A percentile compares a stretch with the other conserved stretches of the same genome.
These are phyloP conservation scores for Monilinia fructicola DNA, from an alignment of 2,329 filamentous ascomycete genomes.

Conservation along the genomic window DNA sequence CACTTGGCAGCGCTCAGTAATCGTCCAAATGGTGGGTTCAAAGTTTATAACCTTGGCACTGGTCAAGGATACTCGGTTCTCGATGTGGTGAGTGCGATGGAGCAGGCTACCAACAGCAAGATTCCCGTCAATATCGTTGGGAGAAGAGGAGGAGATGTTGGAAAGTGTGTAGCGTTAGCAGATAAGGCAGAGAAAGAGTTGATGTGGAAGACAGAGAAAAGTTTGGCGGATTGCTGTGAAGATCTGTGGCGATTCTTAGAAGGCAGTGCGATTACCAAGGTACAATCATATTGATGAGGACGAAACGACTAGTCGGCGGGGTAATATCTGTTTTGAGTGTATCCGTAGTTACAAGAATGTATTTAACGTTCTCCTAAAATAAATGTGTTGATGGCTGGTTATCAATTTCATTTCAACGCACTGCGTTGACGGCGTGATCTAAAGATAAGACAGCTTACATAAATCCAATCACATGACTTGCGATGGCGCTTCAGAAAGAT, in stretches of 20 bases:
- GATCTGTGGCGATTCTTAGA: conserved; percentile 35
- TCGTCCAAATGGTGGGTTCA: conserved; percentile 41
- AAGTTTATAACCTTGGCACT: conserved; percentile 49
- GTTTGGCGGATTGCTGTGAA: conserved; percentile 31
- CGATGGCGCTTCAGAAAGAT: too few relatives aligned
- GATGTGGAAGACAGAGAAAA: conserved; percentile 44
- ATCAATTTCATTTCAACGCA: neutral
- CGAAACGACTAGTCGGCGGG: neutral
- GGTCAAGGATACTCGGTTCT: conserved; percentile 49
- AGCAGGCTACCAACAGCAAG: conserved; percentile 41
- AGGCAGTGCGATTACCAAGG: conserved; percentile 17
- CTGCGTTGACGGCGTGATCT: neutral
- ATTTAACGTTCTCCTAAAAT: neutral
- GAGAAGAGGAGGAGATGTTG: conserved; percentile 47
- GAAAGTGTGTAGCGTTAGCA: conserved; percentile 46
- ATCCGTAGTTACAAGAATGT: neutral
- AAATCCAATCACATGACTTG: neutral
- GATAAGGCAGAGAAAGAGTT: conserved; percentile 45
- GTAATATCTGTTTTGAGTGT: neutral
- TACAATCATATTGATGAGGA: neutral
- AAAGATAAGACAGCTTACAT: conserved; percentile 20
- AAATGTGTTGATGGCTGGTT: neutral
- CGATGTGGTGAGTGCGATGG: conserved; percentile 46
- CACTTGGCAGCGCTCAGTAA: conserved; percentile 58
- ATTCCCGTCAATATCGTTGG: conserved; percentile 45